Base-by-base conservation (phyloP, 768 basidiomycete genomes). In the Nidularia pulvinata region DNA sequence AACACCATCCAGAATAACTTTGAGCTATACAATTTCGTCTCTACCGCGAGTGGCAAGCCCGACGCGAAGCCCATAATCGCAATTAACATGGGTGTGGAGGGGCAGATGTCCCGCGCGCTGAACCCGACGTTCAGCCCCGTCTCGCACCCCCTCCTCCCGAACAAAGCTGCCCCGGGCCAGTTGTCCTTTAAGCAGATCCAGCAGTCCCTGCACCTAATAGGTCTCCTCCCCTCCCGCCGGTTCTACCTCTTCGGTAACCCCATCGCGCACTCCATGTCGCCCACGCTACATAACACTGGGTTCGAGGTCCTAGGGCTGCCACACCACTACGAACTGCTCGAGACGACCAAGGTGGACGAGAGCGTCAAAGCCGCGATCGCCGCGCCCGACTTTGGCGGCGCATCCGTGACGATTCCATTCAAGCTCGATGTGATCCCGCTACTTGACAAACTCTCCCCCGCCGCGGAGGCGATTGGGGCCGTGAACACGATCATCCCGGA, bases 401-500 rank as follows among this genome's bases (percentile, higher is more conserved):
- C 95, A 13, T 93, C 91, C 4, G 94, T 98, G 30, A 99, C 97
- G 16, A 98, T 98, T 58, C 97, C 97, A 1, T 87, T 88, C 78
- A 99, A 99, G 71, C 75, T 96, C 37, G 90, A 93, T 55, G 78
- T 98, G 57, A 93, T 98, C 47, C 84, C 89, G 1, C 74, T 90
- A 5, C 81, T 99, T 49, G 90, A 95, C 63, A 71, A 74, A 50
- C 70, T 98, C 42, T 90, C 95, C 0, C 83, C 85, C 0, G 86
- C 93, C 19, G 97, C 95, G 1, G 74, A 84, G 59, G 75, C 82
- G 3, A 95, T 99, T 55, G 97, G 97, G 0, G 97, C 97, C 0
- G 93, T 98, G 58, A 98, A 99, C 69, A 98, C 95, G 44, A 82
- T 98, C 67, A 79, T 94, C 14, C 86, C 89, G 2, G 63, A 70